Percentiles rank a stretch among this genome's conserved stretches.
phyloP scores from a whole-genome alignment of 2,329 filamentous ascomycete genomes.

The Xylogone sp. region DNA sequence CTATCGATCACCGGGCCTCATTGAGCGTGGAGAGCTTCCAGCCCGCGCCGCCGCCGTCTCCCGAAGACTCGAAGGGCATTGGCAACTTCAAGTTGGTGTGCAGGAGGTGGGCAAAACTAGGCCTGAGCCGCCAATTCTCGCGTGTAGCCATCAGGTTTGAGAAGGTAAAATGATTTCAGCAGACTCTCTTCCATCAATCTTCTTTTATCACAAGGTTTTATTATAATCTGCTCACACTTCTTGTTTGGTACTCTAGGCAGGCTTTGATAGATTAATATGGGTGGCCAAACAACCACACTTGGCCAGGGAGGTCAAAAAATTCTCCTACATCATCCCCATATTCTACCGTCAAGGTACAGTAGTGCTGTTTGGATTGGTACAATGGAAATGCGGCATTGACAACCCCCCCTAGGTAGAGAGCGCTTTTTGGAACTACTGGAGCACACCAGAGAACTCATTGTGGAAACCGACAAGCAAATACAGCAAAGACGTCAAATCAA shows the following conservation, averaged over 20 bases:
- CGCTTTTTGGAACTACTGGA: background rate
- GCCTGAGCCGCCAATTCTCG: slow-evolving; percentile 46
- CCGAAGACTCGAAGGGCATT: slow-evolving; percentile 28
- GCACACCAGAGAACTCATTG: background rate
- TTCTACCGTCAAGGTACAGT: slow-evolving; percentile 50
- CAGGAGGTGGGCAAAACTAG: slow-evolving; percentile 45
- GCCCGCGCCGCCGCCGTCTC: slow-evolving; percentile 28
- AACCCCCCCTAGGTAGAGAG: background rate
- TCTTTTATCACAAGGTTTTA: background rate
- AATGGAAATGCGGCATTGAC: background rate
- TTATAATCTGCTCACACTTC: slow-evolving; percentile 22
- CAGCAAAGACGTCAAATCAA: background rate
- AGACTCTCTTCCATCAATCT: background rate
- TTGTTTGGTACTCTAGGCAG: slow-evolving; percentile 40
- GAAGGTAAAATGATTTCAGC: background rate
- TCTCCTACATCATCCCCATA: slow-evolving; percentile 56
- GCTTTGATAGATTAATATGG: slow-evolving; percentile 43
- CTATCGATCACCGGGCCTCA: slow-evolving; percentile 44
- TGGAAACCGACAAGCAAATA: background rate
- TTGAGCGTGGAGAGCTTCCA: slow-evolving; percentile 49
- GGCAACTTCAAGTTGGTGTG: slow-evolving; percentile 44
- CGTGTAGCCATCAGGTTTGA: slow-evolving; percentile 16
- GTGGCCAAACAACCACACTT: slow-evolving; percentile 46
- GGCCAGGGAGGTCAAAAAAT: slow-evolving; percentile 51
- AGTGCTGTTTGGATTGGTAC: background rate